Base-by-base conservation (phyloP, 805 yeast species). In the Candida palmyrensis region DNA sequence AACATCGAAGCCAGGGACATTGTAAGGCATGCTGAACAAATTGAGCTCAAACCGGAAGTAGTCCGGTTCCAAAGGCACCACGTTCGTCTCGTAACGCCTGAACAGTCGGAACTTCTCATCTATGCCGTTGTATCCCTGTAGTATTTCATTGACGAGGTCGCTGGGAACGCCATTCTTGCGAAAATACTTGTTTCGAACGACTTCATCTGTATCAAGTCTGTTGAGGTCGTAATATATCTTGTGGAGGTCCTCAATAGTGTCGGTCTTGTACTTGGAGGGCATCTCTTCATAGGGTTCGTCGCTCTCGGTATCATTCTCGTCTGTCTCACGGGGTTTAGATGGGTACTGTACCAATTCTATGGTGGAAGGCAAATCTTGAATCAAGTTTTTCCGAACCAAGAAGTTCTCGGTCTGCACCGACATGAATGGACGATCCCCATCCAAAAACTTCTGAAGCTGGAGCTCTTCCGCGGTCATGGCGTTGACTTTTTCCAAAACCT, bases 1-100 rank as follows among this genome's bases (percentile, higher is more conserved):
- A 30, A 59, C 47, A 43, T 66, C 72, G 42, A 62, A 62, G 4
- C 72, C 72, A 3, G 62, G 45, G 6, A 64, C 68, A 42, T 65
- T 62, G 40, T 63, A 63, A 8, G 62, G 61, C 22, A 48, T 44
- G n/a, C 46, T 47, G 30, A 52, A 53, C 6, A 55, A 34, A 31
- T 56, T 55, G 12, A 53, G 50, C 26, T 53, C 48, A 23, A 49
- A 51, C 13, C 59, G 41, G 32, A 56, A 56, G 16, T 57, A 55
- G 20, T 56, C 59, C 13, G 57, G 48, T 14, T 53, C 44, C 35
- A 57, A 49, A 20, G 48, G 37, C 25, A 55, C 42, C 33, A 48
- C 55, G 25, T 50, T 49, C 14, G 46, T 43, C 38, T 60, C 67
- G 16, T 50, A 52, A 15, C 69, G 50, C 33, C 71, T 52, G 18